Evolutionary conservation across 352 stramenopile genomes (phyloP).

Genomic region (Globisporangium solare): DNA sequence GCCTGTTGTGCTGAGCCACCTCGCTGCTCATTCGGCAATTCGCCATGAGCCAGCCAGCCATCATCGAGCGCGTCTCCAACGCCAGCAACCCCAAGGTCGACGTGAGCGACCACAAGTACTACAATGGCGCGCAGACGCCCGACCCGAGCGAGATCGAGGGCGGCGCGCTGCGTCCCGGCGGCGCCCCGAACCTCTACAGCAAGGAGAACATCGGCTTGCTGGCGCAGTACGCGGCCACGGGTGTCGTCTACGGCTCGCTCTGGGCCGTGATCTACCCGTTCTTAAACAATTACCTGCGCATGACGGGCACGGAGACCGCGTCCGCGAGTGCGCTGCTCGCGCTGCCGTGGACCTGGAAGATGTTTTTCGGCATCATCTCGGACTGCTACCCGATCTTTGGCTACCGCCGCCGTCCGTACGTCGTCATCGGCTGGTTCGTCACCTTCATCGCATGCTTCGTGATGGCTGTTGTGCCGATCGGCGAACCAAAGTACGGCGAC

Average conservation of each 20-base stretch:
- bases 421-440: slow-evolving; percentile 65
- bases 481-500: slow-evolving; percentile 54
- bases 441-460: slow-evolving; percentile 28
- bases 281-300: slow-evolving; percentile 49
- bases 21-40: slow-evolving; percentile 9
- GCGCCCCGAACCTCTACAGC: slow-evolving; percentile 24
- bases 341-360: slow-evolving; percentile 78
- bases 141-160: slow-evolving; percentile 21
- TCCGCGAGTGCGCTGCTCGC: slow-evolving; percentile 45
- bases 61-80: slow-evolving; percentile 20
- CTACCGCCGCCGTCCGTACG: slow-evolving; percentile 77
- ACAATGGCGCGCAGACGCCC: slow-evolving; percentile 21
- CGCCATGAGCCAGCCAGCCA: slow-evolving; percentile 15
- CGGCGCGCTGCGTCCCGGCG: slow-evolving; percentile 40
- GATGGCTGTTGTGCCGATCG: slow-evolving; percentile 30
- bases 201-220: slow-evolving; percentile 38
- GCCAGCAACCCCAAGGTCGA: background rate
- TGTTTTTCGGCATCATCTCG: slow-evolving; percentile 78
- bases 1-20: background rate
- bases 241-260: slow-evolving; percentile 42
- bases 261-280: slow-evolving; percentile 43
- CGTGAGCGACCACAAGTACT: slow-evolving; percentile 16
- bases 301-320: slow-evolving; percentile 33
- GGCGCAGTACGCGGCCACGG: slow-evolving; percentile 42
- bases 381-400: slow-evolving; percentile 86